Evolutionary conservation across 2,329 filamentous ascomycete genomes (phyloP), one percentile per base, ranked within the genome.

Genomic region (Fusarium annulatum): DNA sequence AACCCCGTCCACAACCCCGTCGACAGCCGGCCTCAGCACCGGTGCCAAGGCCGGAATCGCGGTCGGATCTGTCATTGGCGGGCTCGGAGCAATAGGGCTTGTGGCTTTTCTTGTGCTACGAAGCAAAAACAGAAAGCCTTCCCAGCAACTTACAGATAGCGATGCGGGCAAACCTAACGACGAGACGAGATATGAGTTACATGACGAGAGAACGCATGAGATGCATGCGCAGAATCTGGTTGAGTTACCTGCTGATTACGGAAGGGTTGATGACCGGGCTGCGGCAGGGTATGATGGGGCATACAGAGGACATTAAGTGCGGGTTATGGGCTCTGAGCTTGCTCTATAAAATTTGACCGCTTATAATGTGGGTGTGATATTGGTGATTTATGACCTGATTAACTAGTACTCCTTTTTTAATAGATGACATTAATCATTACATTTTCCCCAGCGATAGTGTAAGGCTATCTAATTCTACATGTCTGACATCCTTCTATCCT

Each of bases 321-420:
- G 1, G 48, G 3, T 34, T 19, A 4, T 51, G 3, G 5, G 11
- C 2, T 23, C 5, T 15, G 3, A 9, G 18, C 12, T 28, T 9
- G 8, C 11, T 51, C 11, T 33, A 6, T 6, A 1, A 49, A n/a
- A 5, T n/a, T 3, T 6, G 2, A 49, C 6, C 10, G 15, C 46
- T n/a, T 9, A 51, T 23, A 6, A 34, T 0, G 6, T 33, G 9
- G 16, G 21, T 34, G 16, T 23, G 3, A 19, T 1, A 3, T 3
- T 7, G 28, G 3, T 0, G 8, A 51, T 5, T 2, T 19, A 14
- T 23, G 21, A 34, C 5, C 10, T 18, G 21, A 23, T 33, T 33
- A 21, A 15, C 30, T 34, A 7, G 3, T 23, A 34, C 3, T 51
- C 0, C 8, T 5, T 7, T 9, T 14, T 34, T 34, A 51, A 34